These are phyloP conservation scores for Boechera retrofracta DNA, from an alignment of 345 rosid genomes.

Conservation along the genomic window DNA sequence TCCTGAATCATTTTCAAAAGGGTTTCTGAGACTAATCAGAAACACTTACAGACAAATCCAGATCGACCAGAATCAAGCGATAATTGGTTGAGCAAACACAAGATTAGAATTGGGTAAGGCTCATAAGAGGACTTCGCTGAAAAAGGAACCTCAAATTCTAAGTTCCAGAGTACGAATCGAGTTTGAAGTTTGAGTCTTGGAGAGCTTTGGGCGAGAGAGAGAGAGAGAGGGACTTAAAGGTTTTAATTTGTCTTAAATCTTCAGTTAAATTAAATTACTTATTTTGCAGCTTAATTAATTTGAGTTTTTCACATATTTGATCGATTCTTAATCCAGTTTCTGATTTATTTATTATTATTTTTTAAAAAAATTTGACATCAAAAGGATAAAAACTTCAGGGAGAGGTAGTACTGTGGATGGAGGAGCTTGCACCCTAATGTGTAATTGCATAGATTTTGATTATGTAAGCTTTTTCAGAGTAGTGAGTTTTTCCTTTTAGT, in stretches of 20 bases:
- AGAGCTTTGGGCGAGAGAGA: background rate
- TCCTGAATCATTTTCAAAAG: background rate
- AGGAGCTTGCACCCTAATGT: no score
- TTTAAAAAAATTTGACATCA: no score
- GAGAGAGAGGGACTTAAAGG: background rate
- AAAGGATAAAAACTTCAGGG: no score
- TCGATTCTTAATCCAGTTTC: no score
- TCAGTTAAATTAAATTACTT: background rate
- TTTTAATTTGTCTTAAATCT: background rate
- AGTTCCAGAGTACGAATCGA: conserved; percentile 1
- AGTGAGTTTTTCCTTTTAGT: no score
- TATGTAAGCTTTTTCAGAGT: no score
- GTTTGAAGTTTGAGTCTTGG: background rate
- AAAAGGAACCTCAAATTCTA: background rate
- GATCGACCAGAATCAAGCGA: background rate
- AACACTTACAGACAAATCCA: conserved; percentile 9
- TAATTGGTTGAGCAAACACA: background rate
- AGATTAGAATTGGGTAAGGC: background rate
- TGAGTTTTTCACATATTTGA: no score
- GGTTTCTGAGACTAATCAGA: background rate
- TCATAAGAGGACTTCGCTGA: no score
- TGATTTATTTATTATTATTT: no score
- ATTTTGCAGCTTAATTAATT: no score
- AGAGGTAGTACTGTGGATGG: no score
- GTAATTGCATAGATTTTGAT: no score